phyloP scores from a whole-genome alignment of 1,284 basidiomycete genomes.

The Rhodotorula sp. region DNA sequence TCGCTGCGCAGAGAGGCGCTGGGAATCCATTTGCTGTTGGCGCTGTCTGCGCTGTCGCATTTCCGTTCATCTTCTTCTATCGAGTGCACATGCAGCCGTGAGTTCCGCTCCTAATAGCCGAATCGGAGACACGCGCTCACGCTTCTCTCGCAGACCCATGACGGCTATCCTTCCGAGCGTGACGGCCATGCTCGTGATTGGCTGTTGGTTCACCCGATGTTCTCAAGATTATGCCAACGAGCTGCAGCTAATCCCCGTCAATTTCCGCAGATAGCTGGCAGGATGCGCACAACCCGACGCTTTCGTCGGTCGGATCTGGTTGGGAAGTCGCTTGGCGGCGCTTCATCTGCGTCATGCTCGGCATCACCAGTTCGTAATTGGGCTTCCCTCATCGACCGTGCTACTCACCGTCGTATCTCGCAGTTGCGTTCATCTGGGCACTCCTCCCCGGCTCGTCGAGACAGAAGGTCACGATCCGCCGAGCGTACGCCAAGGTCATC shows the following conservation, averaged over 20 bases:
- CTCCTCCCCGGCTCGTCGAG: constrained; percentile 28
- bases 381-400: too few species aligned
- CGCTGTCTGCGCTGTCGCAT: constrained; percentile 65
- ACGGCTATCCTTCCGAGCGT: constrained; percentile 71
- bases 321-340: constrained; percentile 55
- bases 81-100: constrained; percentile 63
- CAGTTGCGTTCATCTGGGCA: constrained; percentile 28
- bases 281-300: constrained; percentile 46
- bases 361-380: constrained; percentile 3
- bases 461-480: constrained; percentile 36
- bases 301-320: constrained; percentile 49
- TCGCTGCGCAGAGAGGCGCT: constrained; percentile 50
- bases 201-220: constrained; percentile 10
- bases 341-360: constrained; percentile 24
- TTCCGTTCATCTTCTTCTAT: constrained; percentile 60
- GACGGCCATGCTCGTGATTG: constrained; percentile 35
- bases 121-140: not conserved
- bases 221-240: not conserved
- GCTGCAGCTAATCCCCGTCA: not conserved
- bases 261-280: constrained; percentile 32
- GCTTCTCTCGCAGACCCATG: constrained; percentile 52
- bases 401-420: too few species aligned
- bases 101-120: constrained; percentile 53
- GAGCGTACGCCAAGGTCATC: constrained; percentile 33
- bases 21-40: constrained; percentile 75